phyloP scores from a whole-genome alignment of 1,139 yeast genomes.

The Pichia norvegensis region DNA sequence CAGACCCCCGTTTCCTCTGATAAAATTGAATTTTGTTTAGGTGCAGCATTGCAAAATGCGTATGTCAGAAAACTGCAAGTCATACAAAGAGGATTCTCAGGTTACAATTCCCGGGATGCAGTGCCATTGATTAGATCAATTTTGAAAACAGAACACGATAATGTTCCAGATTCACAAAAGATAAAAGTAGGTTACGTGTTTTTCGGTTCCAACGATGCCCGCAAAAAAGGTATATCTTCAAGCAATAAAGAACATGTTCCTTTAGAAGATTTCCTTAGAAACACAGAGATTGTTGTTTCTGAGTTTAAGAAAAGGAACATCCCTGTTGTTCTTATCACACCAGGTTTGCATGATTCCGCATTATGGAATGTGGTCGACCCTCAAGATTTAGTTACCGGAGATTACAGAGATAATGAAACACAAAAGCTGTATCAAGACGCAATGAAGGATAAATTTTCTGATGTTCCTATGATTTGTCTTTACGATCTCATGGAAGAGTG shows the following conservation, averaged over 20 bases:
- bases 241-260: constrained; percentile 46
- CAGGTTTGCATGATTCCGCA: constrained; percentile 48
- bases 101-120: constrained; percentile 53
- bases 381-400: constrained; percentile 29
- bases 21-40: constrained; percentile 37
- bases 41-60: constrained; percentile 41
- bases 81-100: constrained; percentile 53
- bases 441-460: constrained; percentile 31
- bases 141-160: constrained; percentile 36
- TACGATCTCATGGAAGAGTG: constrained; percentile 35
- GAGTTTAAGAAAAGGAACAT: constrained; percentile 37
- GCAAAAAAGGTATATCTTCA: constrained; percentile 22
- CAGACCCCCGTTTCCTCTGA: constrained; percentile 19
- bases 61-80: constrained; percentile 51
- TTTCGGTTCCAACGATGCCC: constrained; percentile 75
- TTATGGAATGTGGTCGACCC: constrained; percentile 29
- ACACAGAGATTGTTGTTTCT: constrained; percentile 37
- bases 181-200: constrained; percentile 41
- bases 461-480: constrained; percentile 37
- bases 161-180: constrained; percentile 25
- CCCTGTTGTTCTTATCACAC: constrained; percentile 50
- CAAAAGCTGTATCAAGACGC: constrained; percentile 47
- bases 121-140: constrained; percentile 40
- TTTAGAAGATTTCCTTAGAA: constrained; percentile 39
- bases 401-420: constrained; percentile 34